phyloP scores from a whole-genome alignment of 1,139 yeast species.

The Yamadazyma triangularis region DNA sequence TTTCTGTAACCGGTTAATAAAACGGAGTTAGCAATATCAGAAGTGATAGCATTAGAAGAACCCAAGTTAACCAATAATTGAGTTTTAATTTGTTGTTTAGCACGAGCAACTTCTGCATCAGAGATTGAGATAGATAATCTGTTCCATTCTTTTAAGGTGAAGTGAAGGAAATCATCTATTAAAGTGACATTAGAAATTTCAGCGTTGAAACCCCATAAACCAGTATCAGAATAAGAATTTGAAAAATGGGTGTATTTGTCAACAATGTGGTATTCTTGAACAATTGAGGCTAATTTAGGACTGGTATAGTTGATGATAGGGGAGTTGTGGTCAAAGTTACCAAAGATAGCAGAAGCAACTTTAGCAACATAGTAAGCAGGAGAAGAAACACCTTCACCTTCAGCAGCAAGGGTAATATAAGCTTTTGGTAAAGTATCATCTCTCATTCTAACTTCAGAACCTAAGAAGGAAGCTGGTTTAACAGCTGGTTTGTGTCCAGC shows the following conservation, averaged over 20 bases:
- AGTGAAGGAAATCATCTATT: constrained; percentile 74
- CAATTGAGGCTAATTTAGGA: constrained; percentile 75
- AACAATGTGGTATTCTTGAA: constrained; percentile 68
- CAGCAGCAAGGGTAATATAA: constrained; percentile 67
- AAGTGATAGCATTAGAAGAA: constrained; percentile 48
- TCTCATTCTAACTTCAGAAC: constrained; percentile 83
- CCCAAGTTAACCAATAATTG: constrained; percentile 46
- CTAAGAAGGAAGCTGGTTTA: constrained; percentile 61
- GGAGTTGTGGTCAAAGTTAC: constrained; percentile 50
- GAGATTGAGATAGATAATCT: constrained; percentile 71
- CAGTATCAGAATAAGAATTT: constrained; percentile 66
- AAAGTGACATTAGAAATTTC: constrained; percentile 54
- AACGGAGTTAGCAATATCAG: constrained; percentile 56
- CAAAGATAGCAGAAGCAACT: constrained; percentile 71
- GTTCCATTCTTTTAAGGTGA: constrained; percentile 82
- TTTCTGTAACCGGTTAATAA: constrained; percentile 59
- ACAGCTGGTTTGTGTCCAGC: constrained; percentile 53
- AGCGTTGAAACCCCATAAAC: constrained; percentile 79
- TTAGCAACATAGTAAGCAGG: constrained; percentile 65
- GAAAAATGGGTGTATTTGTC: constrained; percentile 71
- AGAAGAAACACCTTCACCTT: constrained; percentile 62
- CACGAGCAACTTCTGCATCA: constrained; percentile 75
- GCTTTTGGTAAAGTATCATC: constrained; percentile 83
- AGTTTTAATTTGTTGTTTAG: constrained; percentile 64
- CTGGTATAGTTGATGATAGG: constrained; percentile 67